phyloP scores from a whole-genome alignment of 2,329 filamentous ascomycete species.

The Talaromyces pinophilus region DNA sequence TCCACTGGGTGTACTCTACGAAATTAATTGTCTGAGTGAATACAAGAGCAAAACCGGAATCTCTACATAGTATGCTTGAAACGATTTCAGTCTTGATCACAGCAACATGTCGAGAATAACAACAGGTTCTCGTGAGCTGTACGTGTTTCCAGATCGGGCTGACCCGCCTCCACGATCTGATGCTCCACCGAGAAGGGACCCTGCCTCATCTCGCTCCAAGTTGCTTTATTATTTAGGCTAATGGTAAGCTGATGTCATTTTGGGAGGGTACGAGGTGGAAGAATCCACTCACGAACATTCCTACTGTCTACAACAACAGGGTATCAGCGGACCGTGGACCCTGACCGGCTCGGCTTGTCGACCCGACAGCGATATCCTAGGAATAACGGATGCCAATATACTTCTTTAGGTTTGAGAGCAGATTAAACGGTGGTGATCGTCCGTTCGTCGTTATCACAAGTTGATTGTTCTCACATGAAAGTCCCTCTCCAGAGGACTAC shows the following conservation, averaged over 20 bases:
- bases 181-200: conserved; percentile 3
- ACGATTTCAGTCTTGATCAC: background rate
- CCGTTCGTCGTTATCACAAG: background rate
- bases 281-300: background rate
- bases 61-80: too few species aligned
- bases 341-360: conserved; percentile 2
- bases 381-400: background rate
- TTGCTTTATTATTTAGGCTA: background rate
- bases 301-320: background rate
- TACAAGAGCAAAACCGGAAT: background rate
- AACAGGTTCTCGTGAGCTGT: background rate
- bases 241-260: background rate
- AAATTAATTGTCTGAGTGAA: background rate
- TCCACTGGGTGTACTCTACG: background rate
- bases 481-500: background rate
- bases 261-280: background rate
- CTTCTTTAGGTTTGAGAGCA: background rate
- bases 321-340: conserved; percentile 6
- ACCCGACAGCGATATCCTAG: background rate
- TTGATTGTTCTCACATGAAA: conserved; percentile 3
- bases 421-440: background rate
- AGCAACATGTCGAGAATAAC: background rate
- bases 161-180: conserved; percentile 6
- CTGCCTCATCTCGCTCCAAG: background rate
- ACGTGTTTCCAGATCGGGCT: background rate